Evolutionary conservation across 225 moss, liverwort and hornwort species (phyloP).

Genomic region (Marchantia paleacea): DNA sequence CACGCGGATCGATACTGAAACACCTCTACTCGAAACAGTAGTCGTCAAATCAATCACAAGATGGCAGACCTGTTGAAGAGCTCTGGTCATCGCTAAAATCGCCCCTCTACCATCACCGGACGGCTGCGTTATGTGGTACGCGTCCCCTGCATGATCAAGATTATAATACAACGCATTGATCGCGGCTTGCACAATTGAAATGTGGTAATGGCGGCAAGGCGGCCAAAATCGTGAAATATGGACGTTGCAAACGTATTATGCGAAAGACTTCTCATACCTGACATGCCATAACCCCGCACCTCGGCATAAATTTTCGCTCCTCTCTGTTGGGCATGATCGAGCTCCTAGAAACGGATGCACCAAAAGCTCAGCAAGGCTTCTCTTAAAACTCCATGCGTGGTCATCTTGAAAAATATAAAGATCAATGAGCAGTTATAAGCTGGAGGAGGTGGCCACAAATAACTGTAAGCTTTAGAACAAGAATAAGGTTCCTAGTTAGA

Average conservation of each 20-base stretch:
- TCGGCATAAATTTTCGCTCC: conserved; percentile 91
- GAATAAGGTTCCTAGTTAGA: neutral
- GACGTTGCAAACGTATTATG: neutral
- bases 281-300: conserved; percentile 97
- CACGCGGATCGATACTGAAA: neutral
- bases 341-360: conserved; percentile 54
- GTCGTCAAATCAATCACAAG: neutral
- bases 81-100: conserved; percentile 88
- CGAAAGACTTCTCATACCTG: conserved; percentile 45
- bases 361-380: conserved; percentile 11
- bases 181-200: neutral
- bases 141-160: conserved; percentile 59
- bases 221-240: neutral
- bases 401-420: neutral
- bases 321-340: conserved; percentile 75
- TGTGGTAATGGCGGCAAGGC: neutral
- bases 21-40: neutral
- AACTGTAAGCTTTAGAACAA: neutral
- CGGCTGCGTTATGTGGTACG: conserved; percentile 95
- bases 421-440: neutral
- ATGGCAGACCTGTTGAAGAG: conserved; percentile 69
- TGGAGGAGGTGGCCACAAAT: neutral
- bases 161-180: neutral
- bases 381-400: neutral
- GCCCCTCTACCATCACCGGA: conserved; percentile 92